Conservation (phyloP, 2,329 filamentous ascomycete species). For the Hortaea werneckii region DNA sequence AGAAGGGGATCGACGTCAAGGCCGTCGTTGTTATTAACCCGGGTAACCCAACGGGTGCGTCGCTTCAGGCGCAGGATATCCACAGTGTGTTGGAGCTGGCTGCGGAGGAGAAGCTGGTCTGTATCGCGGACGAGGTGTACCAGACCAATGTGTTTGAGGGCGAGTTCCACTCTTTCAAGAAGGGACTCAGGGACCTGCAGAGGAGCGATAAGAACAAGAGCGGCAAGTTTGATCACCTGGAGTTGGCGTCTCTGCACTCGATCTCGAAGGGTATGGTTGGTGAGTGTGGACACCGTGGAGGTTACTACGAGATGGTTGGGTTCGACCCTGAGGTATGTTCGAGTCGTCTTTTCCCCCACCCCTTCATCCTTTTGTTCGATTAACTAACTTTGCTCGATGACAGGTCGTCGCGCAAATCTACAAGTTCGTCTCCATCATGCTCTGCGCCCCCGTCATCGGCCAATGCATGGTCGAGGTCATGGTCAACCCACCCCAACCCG, state of each 20-base stretch:
- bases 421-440: slow-evolving; percentile 95
- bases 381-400: slow-evolving; percentile 14
- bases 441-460: slow-evolving; percentile 89
- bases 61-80: slow-evolving; percentile 68
- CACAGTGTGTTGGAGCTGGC: slow-evolving; percentile 79
- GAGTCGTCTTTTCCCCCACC: background rate
- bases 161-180: slow-evolving; percentile 93
- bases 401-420: slow-evolving; percentile 89
- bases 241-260: slow-evolving; percentile 86
- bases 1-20: slow-evolving; percentile 73
- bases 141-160: slow-evolving; percentile 97
- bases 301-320: slow-evolving; percentile 91
- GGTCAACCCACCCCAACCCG: slow-evolving; percentile 84
- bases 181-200: slow-evolving; percentile 71
- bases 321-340: slow-evolving; percentile 50
- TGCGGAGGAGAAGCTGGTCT: slow-evolving; percentile 70
- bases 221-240: slow-evolving; percentile 71
- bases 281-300: slow-evolving; percentile 94
- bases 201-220: slow-evolving; percentile 49
- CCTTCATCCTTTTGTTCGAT: too few species aligned
- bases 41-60: slow-evolving; percentile 91
- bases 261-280: slow-evolving; percentile 98
- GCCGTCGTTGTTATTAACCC: slow-evolving; percentile 97
- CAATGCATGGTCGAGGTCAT: slow-evolving; percentile 96
- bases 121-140: slow-evolving; percentile 96